phyloP scores from a whole-genome alignment of 2,329 filamentous ascomycete species.

The Podosphaera xanthii region DNA sequence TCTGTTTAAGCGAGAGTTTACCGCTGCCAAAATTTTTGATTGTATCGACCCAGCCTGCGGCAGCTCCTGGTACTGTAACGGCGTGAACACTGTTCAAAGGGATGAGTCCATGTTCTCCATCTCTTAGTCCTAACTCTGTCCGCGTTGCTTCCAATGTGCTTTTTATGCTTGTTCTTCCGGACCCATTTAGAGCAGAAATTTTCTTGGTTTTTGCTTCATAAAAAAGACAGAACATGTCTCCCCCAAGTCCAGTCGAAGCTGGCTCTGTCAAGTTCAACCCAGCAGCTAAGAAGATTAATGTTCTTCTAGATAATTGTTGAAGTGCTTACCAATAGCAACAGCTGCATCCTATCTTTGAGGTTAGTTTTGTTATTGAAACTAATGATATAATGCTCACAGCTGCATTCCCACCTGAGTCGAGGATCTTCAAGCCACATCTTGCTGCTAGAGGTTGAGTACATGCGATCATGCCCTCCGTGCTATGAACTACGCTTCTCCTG shows the following conservation, averaged over 20 bases:
- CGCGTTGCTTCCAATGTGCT: slow-evolving; percentile 48
- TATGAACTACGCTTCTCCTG: slow-evolving; percentile 78
- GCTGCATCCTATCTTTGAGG: slow-evolving; percentile 53
- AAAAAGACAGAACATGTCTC: slow-evolving; percentile 91
- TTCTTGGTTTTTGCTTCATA: slow-evolving; percentile 67
- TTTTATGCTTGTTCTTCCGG: slow-evolving; percentile 55
- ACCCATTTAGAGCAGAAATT: slow-evolving; percentile 75
- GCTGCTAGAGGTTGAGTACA: slow-evolving; percentile 78
- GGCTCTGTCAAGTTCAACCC: slow-evolving; percentile 87
- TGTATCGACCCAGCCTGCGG: slow-evolving; percentile 82
- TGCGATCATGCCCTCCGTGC: slow-evolving; percentile 73
- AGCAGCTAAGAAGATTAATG: slow-evolving; percentile 34
- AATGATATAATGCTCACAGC: slow-evolving; percentile 35
- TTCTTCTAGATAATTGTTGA: neutral
- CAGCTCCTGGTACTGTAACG: slow-evolving; percentile 71
- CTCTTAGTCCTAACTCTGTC: slow-evolving; percentile 40
- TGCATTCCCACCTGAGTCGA: slow-evolving; percentile 80
- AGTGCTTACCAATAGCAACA: slow-evolving; percentile 53
- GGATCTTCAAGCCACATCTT: slow-evolving; percentile 62
- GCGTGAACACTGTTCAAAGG: slow-evolving; percentile 57
- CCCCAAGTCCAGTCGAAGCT: slow-evolving; percentile 79
- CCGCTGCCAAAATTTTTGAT: slow-evolving; percentile 77
- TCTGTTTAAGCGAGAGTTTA: slow-evolving; percentile 51
- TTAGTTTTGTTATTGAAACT: slow-evolving; percentile 4
- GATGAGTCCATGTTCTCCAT: slow-evolving; percentile 34